phyloP scores from a whole-genome alignment of 352 stramenopile species.

The Pythium phragmiticola region DNA sequence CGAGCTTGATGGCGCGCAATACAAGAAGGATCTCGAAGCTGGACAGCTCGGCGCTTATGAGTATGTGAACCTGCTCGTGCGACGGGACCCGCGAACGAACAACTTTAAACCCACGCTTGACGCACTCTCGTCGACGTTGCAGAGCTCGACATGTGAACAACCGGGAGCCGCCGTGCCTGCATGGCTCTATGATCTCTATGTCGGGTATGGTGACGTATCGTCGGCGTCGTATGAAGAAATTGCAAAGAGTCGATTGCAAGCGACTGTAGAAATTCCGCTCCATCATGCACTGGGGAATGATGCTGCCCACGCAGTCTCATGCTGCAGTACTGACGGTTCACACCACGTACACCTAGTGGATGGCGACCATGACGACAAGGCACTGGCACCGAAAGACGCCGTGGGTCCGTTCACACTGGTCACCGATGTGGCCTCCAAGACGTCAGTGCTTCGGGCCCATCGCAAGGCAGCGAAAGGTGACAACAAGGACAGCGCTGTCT shows the following conservation, averaged over 20 bases:
- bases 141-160: conserved; percentile 15
- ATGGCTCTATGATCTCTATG: conserved; percentile 94
- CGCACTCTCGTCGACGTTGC: conserved; percentile 52
- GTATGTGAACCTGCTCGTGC: conserved; percentile 94
- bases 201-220: conserved; percentile 91
- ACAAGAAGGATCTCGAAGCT: conserved; percentile 87
- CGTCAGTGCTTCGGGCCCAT: conserved; percentile 38
- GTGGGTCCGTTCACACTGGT: conserved; percentile 55
- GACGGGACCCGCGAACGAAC: conserved; percentile 86
- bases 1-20: conserved; percentile 92
- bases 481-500: too few relatives aligned
- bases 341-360: conserved; percentile 31
- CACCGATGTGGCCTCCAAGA: conserved; percentile 33
- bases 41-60: conserved; percentile 71
- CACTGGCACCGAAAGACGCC: conserved; percentile 35
- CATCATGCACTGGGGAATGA: conserved; percentile 41
- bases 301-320: conserved; percentile 45
- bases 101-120: conserved; percentile 96
- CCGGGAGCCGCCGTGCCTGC: conserved; percentile 62
- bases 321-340: conserved; percentile 17
- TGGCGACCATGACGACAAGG: conserved; percentile 31
- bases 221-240: conserved; percentile 77
- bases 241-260: conserved; percentile 39
- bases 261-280: conserved; percentile 38
- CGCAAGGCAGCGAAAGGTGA: conserved; percentile 1